Percentiles rank a stretch among this genome's conserved stretches.
Conservation (phyloP, 768 basidiomycete species). For the Clitopilus passeckerianus region DNA sequence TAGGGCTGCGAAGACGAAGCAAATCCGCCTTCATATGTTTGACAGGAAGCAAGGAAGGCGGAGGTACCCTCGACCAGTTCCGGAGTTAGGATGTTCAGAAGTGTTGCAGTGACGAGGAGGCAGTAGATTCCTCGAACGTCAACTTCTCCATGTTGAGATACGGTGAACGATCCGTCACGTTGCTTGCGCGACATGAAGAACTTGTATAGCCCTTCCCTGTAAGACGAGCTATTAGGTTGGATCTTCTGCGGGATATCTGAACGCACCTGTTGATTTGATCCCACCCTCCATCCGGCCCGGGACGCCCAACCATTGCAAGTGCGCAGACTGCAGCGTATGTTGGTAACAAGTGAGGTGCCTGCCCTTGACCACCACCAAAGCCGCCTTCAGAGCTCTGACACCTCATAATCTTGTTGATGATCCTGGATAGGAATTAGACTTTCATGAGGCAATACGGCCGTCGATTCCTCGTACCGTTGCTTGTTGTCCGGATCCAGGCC, state of each 20-base stretch:
- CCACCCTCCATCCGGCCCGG: conserved; percentile 77
- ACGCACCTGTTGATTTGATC: conserved; percentile 77
- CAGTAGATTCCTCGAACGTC: conserved; percentile 98
- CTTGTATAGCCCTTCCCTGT: conserved; percentile 69
- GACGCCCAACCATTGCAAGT: conserved; percentile 74
- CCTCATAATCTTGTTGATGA: conserved; percentile 72
- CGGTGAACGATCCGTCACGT: conserved; percentile 89
- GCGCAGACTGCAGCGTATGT: conserved; percentile 87
- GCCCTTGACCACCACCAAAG: conserved; percentile 89
- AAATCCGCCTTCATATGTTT: conserved; percentile 98
- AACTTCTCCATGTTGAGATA: conserved; percentile 83
- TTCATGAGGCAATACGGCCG: not conserved
- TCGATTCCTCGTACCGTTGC: conserved; percentile 48
- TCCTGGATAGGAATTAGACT: conserved; percentile 33
- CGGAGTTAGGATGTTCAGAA: conserved; percentile 86
- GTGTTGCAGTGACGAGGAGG: conserved; percentile 74
- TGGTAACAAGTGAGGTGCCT: conserved; percentile 81
- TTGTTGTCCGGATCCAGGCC: conserved; percentile 74
- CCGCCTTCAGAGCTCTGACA: conserved; percentile 88
- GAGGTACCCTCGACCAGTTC: conserved; percentile 76
- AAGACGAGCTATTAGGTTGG: not conserved
- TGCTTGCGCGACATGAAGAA: conserved; percentile 94
- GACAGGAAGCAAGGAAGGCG: conserved; percentile 81
- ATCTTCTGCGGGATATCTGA: not conserved
- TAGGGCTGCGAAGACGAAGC: conserved; percentile 74